Evolutionary conservation across 495 filamentous ascomycete species (phyloP).

Genomic region (Penicillium bialowiezense): DNA sequence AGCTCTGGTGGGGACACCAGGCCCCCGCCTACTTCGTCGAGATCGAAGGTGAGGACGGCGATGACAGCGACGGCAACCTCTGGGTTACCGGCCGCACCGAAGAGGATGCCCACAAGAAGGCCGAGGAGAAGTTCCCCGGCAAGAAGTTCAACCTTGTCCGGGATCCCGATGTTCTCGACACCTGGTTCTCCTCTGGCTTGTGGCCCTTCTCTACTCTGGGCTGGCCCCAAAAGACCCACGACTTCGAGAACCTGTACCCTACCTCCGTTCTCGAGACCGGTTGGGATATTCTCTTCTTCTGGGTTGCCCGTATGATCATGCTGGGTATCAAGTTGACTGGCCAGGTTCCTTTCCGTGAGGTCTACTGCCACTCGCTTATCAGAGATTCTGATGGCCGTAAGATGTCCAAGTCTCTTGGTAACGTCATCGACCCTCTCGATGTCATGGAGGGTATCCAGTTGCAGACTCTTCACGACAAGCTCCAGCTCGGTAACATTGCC

Average conservation of each 20-base stretch:
- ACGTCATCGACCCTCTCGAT: conserved; percentile 80
- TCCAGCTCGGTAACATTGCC: conserved; percentile 67
- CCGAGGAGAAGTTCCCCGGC: conserved; percentile 62
- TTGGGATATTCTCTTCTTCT: conserved; percentile 87
- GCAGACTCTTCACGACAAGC: conserved; percentile 65
- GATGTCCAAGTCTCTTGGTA: conserved; percentile 83
- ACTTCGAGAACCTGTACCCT: conserved; percentile 68
- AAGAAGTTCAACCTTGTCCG: conserved; percentile 65
- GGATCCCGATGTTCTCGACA: conserved; percentile 76
- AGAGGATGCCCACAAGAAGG: conserved; percentile 62
- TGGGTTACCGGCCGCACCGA: conserved; percentile 71
- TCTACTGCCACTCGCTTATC: conserved; percentile 75
- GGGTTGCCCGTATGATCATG: conserved; percentile 84
- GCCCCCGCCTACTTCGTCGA: conserved; percentile 71
- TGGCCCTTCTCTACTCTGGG: conserved; percentile 82
- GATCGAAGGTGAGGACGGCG: conserved; percentile 59
- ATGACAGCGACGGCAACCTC: conserved; percentile 50
- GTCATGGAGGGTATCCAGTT: conserved; percentile 73
- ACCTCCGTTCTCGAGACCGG: conserved; percentile 76
- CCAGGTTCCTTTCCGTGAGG: conserved; percentile 72
- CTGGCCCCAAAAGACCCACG: conserved; percentile 69
- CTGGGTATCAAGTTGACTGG: conserved; percentile 73
- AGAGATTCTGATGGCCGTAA: conserved; percentile 77
- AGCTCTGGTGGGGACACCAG: conserved; percentile 87
- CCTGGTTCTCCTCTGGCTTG: conserved; percentile 78